Evolutionary conservation across 768 basidiomycete genomes (phyloP).

Genomic region (Amylocystis lapponica): DNA sequence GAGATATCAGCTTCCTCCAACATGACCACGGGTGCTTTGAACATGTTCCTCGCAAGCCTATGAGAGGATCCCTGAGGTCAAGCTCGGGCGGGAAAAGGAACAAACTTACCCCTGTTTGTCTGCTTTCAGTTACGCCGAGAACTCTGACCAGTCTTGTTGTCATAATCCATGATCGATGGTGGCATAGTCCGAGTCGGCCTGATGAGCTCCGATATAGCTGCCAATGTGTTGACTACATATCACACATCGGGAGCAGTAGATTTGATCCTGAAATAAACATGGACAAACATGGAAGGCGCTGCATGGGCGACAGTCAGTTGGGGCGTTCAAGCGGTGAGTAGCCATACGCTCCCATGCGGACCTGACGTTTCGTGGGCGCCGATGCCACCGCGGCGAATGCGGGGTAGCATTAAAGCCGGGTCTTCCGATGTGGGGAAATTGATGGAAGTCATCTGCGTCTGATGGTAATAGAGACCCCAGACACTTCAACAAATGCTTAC

Average conservation of each 20-base stretch:
- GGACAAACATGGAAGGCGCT: background rate
- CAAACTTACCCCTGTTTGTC: too few relatives aligned
- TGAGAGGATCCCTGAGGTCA: too few relatives aligned
- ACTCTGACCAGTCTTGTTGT: background rate
- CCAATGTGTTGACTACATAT: background rate
- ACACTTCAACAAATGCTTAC: too few relatives aligned
- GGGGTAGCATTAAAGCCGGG: background rate
- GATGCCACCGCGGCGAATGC: background rate
- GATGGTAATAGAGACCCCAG: too few relatives aligned
- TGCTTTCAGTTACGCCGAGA: too few relatives aligned
- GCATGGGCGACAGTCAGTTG: background rate
- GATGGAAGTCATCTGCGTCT: background rate
- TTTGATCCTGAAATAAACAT: background rate
- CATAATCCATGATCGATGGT: background rate
- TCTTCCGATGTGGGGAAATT: background rate
- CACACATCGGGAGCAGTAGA: background rate
- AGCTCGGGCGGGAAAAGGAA: too few relatives aligned
- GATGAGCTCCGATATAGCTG: background rate
- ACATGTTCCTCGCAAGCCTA: too few relatives aligned
- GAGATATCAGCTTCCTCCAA: too few relatives aligned
- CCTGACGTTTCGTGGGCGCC: background rate
- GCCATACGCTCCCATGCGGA: background rate
- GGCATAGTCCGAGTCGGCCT: background rate
- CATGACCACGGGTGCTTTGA: too few relatives aligned
- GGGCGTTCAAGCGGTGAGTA: background rate